Evolutionary conservation across 345 rosid genomes (phyloP).

Genomic region (Theobroma cacao): DNA sequence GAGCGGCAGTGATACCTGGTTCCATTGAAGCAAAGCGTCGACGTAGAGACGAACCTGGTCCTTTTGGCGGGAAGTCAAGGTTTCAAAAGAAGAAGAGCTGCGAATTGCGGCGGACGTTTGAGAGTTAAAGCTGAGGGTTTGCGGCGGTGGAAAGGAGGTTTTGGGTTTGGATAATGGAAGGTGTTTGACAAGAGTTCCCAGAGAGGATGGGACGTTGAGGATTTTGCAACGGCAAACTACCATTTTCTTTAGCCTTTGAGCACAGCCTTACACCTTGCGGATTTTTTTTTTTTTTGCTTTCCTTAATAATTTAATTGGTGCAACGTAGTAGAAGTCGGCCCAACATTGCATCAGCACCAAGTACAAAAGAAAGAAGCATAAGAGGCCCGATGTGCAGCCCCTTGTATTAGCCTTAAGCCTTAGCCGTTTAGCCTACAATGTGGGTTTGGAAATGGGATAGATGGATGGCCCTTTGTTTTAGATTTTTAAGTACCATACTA

Average conservation of each 20-base stretch:
- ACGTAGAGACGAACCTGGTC: slow-evolving; percentile 67
- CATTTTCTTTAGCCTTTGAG: slow-evolving; percentile 18
- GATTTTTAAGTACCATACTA: no score
- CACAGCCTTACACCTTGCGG: no score
- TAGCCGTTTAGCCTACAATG: no score
- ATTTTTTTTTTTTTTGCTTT: no score
- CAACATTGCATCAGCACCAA: background rate
- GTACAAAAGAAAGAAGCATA: no score
- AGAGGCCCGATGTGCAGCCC: no score
- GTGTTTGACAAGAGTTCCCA: slow-evolving; percentile 70
- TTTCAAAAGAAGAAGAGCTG: slow-evolving; percentile 36
- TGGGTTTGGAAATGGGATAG: no score
- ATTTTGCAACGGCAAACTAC: slow-evolving; percentile 23
- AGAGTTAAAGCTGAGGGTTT: slow-evolving; percentile 10
- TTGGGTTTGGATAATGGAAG: slow-evolving; percentile 32
- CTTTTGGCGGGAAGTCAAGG: slow-evolving; percentile 50
- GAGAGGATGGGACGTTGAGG: slow-evolving; percentile 29
- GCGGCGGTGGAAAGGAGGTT: slow-evolving; percentile 12
- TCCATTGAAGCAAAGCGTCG: slow-evolving; percentile 75
- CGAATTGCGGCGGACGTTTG: slow-evolving; percentile 14
- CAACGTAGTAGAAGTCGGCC: no score
- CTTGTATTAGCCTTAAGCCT: no score
- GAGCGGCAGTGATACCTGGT: slow-evolving; percentile 58
- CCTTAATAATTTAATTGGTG: no score
- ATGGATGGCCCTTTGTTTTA: no score